Base-by-base conservation (phyloP, 2,329 filamentous ascomycete species). In the Diaporthe nobilis region DNA sequence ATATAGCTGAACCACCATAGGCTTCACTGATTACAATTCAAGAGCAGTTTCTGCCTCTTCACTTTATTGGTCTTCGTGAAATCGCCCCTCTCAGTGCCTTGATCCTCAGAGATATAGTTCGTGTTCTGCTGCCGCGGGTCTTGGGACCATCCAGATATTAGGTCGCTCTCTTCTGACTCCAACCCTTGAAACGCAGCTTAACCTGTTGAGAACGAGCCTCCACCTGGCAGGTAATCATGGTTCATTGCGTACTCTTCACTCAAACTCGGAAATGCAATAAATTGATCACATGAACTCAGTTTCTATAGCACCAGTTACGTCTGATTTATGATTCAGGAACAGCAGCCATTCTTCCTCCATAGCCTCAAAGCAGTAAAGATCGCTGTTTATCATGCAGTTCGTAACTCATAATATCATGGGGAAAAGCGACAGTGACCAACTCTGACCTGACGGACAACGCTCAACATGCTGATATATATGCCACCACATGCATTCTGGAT, bases 1-100 rank as follows among this genome's bases (percentile, higher is more conserved):
- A 67, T 22, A 67, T 67, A 67, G 63, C 63, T 67, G 63, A 51
- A 67, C 63, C 63, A 4, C 22, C 8, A 37, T 67, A 67, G 44
- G 63, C 63, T 67, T 67, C 44, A 51, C 63, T 67, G 63, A 51
- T 67, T 22, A 67, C 42, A 67, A 67, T 25, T 67, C n/a, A 22
- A 67, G 31, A 37, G 63, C 47, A 49, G 47, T 15, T 37, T 47
- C 44, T 37, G 63, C 44, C 22, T 51, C 28, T 37, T 51, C 10
- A 51, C 3, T 37, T 51, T 37, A 22, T n/a, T 51, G n/a, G 31
- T 31, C 31, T 13, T 28, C 2, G 8, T 37, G 17, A 37, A 37
- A n/a, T 4, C 22, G 28, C 17, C 12, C 13, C 1, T 25, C 4
- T 15, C 7, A 22, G 37, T 44, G 42, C 15, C 17, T 44, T 20